phyloP scores from a whole-genome alignment of 495 filamentous ascomycete genomes.

The Friedmanniomyces simplex region DNA sequence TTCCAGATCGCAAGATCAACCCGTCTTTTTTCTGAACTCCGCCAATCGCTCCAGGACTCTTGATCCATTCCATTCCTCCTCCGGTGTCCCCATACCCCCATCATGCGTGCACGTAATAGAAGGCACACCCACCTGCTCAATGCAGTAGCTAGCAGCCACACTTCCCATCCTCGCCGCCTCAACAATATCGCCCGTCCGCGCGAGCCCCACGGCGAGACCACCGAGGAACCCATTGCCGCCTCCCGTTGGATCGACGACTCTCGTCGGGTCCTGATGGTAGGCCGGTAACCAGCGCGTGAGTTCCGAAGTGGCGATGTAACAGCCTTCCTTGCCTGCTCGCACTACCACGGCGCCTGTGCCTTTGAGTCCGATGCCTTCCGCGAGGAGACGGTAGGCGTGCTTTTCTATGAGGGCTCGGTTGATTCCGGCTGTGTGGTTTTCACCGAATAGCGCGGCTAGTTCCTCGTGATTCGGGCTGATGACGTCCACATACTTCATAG shows the following conservation, averaged over 20 bases:
- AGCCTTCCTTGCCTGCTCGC: constrained; percentile 48
- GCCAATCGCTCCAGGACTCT: constrained; percentile 3
- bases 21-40: constrained; percentile 5
- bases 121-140: constrained; percentile 87
- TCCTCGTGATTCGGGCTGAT: constrained; percentile 88
- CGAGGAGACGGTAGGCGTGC: constrained; percentile 49
- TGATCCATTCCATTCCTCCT: constrained; percentile 27
- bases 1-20: background rate
- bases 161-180: constrained; percentile 67
- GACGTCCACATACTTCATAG: constrained; percentile 67
- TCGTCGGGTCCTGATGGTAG: constrained; percentile 40
- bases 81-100: constrained; percentile 34
- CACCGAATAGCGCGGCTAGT: constrained; percentile 64
- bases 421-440: constrained; percentile 2
- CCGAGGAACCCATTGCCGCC: constrained; percentile 91
- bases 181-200: constrained; percentile 45
- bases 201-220: constrained; percentile 62
- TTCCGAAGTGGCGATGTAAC: constrained; percentile 40
- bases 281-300: constrained; percentile 41
- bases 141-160: constrained; percentile 85
- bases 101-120: constrained; percentile 29
- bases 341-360: constrained; percentile 42
- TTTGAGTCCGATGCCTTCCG: constrained; percentile 39
- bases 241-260: constrained; percentile 83
- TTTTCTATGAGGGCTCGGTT: constrained; percentile 39